Evolutionary conservation across 192 early-diverging fungal species (phyloP).

Genomic region (Backusella circina): DNA sequence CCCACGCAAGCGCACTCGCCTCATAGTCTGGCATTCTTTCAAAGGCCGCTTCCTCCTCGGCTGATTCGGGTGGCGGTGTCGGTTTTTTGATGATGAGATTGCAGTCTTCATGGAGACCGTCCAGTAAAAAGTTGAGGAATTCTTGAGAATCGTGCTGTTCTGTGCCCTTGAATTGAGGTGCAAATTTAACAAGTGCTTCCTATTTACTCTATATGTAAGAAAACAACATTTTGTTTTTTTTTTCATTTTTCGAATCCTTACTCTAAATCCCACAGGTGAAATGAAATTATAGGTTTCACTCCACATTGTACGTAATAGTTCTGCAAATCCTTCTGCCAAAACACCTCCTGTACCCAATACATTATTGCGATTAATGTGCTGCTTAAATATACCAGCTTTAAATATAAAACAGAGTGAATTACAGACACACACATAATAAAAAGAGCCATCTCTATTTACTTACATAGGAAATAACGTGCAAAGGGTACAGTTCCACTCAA

Average conservation of each 20-base stretch:
- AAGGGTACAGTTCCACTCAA: slow-evolving; percentile 68
- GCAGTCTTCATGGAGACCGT: slow-evolving; percentile 89
- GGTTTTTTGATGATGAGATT: slow-evolving; percentile 58
- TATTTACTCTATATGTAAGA: background rate
- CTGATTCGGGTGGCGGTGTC: slow-evolving; percentile 32
- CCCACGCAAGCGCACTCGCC: slow-evolving; percentile 69
- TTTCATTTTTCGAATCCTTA: background rate
- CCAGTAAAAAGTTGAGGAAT: slow-evolving; percentile 87
- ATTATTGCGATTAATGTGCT: slow-evolving; percentile 63
- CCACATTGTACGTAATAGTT: slow-evolving; percentile 83
- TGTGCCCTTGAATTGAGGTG: slow-evolving; percentile 78
- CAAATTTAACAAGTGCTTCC: slow-evolving; percentile 67
- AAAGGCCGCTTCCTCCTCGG: slow-evolving; percentile 54
- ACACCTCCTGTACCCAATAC: slow-evolving; percentile 69
- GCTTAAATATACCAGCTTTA: slow-evolving; percentile 57
- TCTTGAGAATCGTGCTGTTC: slow-evolving; percentile 98
- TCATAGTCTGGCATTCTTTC: slow-evolving; percentile 63
- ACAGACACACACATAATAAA: no score
- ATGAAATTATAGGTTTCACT: slow-evolving; percentile 70
- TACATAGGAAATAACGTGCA: slow-evolving; percentile 60
- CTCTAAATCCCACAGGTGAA: slow-evolving; percentile 76
- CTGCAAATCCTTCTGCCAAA: slow-evolving; percentile 72
- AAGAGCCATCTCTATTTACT: background rate
- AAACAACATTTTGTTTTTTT: background rate
- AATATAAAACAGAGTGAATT: no score